Percentiles rank a stretch among this genome's conserved stretches.
Evolutionary conservation across 169 alveolate species (phyloP).

Genomic region (Blepharisma undulans): DNA sequence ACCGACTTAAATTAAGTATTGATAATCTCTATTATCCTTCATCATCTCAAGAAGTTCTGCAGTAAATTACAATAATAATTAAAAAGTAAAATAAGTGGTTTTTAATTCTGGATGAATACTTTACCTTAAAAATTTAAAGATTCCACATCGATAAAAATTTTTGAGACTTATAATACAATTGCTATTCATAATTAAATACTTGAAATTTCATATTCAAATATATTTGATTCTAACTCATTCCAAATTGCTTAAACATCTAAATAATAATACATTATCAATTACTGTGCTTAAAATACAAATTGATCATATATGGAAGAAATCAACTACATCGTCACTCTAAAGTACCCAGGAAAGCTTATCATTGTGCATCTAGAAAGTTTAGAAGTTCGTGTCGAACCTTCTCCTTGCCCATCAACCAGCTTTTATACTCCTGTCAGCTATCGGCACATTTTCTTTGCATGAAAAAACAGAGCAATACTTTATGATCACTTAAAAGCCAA

Average conservation of each 20-base stretch:
- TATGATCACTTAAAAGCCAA: background rate
- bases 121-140: too few relatives aligned
- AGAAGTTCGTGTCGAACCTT: background rate
- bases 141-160: too few relatives aligned
- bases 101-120: too few relatives aligned
- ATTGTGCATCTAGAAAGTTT: background rate
- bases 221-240: background rate
- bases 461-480: background rate
- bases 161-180: too few relatives aligned
- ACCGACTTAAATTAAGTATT: too few relatives aligned
- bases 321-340: background rate
- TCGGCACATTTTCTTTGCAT: background rate
- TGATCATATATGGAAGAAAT: background rate
- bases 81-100: too few relatives aligned
- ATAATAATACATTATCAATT: too few relatives aligned
- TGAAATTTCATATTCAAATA: too few relatives aligned
- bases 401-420: conserved; percentile 1
- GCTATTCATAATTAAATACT: too few relatives aligned
- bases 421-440: background rate
- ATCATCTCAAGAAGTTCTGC: too few relatives aligned
- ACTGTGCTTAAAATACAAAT: background rate
- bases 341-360: background rate
- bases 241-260: background rate
- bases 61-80: too few relatives aligned
- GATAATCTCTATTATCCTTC: too few relatives aligned